These are phyloP conservation scores for Pseudopithomyces chartarum DNA, from an alignment of 2,329 filamentous ascomycete species.

Conservation along the genomic window DNA sequence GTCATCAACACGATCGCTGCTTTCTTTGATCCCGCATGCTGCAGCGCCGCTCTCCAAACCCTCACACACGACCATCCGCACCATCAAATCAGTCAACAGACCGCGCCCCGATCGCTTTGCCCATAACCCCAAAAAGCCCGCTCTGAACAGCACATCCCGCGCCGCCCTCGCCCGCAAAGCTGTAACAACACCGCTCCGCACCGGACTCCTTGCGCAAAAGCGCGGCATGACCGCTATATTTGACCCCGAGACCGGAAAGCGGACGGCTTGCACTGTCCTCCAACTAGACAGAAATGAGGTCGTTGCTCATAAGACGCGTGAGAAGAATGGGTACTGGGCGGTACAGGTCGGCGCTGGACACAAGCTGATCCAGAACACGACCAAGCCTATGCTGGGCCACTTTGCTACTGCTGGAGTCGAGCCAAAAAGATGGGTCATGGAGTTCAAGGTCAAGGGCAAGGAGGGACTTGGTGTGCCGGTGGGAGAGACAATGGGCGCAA, in stretches of 20 bases:
- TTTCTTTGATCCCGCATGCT: constrained; percentile 24
- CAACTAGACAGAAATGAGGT: constrained; percentile 94
- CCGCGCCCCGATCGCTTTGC: constrained; percentile 59
- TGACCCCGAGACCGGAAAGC: constrained; percentile 73
- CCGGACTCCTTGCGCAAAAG: constrained; percentile 85
- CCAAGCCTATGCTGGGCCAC: constrained; percentile 84
- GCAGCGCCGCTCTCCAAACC: constrained; percentile 15
- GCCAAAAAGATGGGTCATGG: constrained; percentile 81
- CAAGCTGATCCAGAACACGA: constrained; percentile 75
- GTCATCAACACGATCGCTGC: constrained; percentile 28
- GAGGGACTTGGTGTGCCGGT: constrained; percentile 74
- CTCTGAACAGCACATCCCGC: constrained; percentile 60
- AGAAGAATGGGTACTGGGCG: constrained; percentile 87
- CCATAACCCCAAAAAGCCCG: constrained; percentile 53
- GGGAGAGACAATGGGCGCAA: constrained; percentile 77
- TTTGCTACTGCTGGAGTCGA: constrained; percentile 81
- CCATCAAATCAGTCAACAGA: constrained; percentile 63
- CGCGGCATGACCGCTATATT: constrained; percentile 96
- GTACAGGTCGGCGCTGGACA: constrained; percentile 85
- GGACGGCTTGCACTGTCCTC: constrained; percentile 87
- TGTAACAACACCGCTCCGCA: constrained; percentile 66
- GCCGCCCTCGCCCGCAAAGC: constrained; percentile 65
- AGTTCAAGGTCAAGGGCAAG: constrained; percentile 82
- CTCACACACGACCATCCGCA: constrained; percentile 34
- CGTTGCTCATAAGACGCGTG: constrained; percentile 79